Percentiles rank a stretch among this genome's conserved stretches.
phyloP scores from a whole-genome alignment of 352 stramenopile genomes.

The Phytophthora cactorum region DNA sequence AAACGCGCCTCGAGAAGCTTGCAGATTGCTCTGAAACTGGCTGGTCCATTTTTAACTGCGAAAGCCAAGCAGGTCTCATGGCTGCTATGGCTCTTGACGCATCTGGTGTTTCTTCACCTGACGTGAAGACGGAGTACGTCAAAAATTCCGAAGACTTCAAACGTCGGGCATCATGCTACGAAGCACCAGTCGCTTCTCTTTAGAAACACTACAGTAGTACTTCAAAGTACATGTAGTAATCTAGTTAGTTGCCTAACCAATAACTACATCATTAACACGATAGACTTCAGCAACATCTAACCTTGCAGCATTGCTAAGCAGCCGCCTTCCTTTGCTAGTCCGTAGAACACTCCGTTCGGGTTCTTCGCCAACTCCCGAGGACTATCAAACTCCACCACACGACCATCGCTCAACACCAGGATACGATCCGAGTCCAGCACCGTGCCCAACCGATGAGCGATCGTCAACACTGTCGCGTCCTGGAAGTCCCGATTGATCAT shows the following conservation, averaged over 20 bases:
- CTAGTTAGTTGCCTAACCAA: background rate
- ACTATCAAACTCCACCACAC: slow-evolving; percentile 87
- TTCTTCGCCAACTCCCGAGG: slow-evolving; percentile 69
- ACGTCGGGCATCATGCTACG: slow-evolving; percentile 20
- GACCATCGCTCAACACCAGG: slow-evolving; percentile 41
- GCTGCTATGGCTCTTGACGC: slow-evolving; percentile 21
- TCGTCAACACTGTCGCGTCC: no score
- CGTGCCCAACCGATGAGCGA: no score
- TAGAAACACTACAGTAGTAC: background rate
- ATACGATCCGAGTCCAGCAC: no score
- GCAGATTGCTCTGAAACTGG: slow-evolving; percentile 22
- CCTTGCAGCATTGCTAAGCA: slow-evolving; percentile 19
- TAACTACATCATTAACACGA: background rate
- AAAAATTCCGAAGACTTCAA: slow-evolving; percentile 38
- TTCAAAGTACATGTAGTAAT: background rate
- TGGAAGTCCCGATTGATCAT: no score
- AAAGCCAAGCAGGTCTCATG: slow-evolving; percentile 13
- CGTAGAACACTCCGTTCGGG: slow-evolving; percentile 38
- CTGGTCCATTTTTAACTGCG: slow-evolving; percentile 24
- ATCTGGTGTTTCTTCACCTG: background rate
- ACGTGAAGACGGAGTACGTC: slow-evolving; percentile 29
- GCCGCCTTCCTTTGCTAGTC: slow-evolving; percentile 24
- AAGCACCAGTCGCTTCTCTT: slow-evolving; percentile 17
- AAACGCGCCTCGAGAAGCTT: slow-evolving; percentile 32
- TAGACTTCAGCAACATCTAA: background rate